Evolutionary conservation across 129 eudicot species (phyloP).

Genomic region (Ambrosia artemisiifolia): DNA sequence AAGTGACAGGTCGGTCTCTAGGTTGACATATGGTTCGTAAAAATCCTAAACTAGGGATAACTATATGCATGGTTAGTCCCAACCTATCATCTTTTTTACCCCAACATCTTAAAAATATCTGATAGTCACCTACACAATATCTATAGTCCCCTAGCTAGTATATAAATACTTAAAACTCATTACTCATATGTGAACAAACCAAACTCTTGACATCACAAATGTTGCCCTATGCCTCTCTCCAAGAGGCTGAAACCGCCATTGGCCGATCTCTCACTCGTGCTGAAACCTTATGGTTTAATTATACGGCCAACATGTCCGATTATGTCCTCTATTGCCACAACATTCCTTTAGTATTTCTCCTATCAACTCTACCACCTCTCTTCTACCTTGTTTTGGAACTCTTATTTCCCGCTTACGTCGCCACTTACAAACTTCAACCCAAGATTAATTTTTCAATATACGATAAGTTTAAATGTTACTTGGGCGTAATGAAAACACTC

Average conservation of each 20-base stretch:
- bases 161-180: too few species aligned
- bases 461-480: slow-evolving; percentile 1
- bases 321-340: slow-evolving; percentile 15
- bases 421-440: slow-evolving; percentile 9
- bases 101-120: too few species aligned
- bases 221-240: slow-evolving; percentile 8
- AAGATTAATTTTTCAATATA: slow-evolving; percentile 2
- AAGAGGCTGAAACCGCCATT: slow-evolving; percentile 10
- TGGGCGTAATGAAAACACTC: neutral
- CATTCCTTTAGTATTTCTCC: neutral
- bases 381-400: neutral
- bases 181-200: neutral
- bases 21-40: too few species aligned
- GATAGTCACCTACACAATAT: too few species aligned
- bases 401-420: neutral
- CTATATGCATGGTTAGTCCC: too few species aligned
- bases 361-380: slow-evolving; percentile 3
- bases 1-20: too few species aligned
- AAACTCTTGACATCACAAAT: neutral
- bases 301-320: slow-evolving; percentile 1
- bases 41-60: too few species aligned
- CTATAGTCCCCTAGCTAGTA: too few species aligned
- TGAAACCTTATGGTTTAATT: slow-evolving; percentile 9
- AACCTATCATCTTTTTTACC: too few species aligned
- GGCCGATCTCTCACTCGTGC: neutral